Evolutionary conservation across 1,139 yeast genomes (phyloP).

Genomic region (Kodamaea sp.): DNA sequence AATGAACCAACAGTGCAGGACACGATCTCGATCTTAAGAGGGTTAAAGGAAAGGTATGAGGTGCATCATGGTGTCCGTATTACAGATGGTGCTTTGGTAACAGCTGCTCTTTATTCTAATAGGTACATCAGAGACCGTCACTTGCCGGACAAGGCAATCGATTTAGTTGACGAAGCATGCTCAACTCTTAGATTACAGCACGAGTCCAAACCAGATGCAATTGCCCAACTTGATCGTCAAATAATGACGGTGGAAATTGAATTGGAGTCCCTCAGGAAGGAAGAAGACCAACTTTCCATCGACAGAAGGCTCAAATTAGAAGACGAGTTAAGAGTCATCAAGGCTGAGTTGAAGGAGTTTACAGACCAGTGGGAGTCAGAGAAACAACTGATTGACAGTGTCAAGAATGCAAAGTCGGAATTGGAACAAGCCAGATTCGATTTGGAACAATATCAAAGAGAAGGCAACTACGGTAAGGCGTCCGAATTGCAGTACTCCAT

Average conservation of each 20-base stretch:
- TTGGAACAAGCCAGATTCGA: slow-evolving; percentile 84
- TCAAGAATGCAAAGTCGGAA: slow-evolving; percentile 77
- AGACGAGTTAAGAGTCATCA: slow-evolving; percentile 61
- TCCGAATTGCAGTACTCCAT: slow-evolving; percentile 85
- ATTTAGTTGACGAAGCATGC: slow-evolving; percentile 95
- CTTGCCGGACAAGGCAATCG: slow-evolving; percentile 95
- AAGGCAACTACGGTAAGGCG: slow-evolving; percentile 83
- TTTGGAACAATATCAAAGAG: slow-evolving; percentile 78
- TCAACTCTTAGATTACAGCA: slow-evolving; percentile 92
- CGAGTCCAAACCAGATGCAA: slow-evolving; percentile 94
- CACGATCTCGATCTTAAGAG: slow-evolving; percentile 88
- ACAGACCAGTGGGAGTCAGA: slow-evolving; percentile 88
- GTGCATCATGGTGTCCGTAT: slow-evolving; percentile 99
- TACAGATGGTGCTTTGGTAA: slow-evolving; percentile 87
- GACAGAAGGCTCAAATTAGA: slow-evolving; percentile 72
- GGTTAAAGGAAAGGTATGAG: slow-evolving; percentile 90
- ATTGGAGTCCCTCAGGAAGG: slow-evolving; percentile 88
- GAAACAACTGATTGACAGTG: slow-evolving; percentile 67
- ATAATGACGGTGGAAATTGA: slow-evolving; percentile 95
- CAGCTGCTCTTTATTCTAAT: slow-evolving; percentile 89
- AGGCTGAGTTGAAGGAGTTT: slow-evolving; percentile 64
- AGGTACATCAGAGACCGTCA: slow-evolving; percentile 90
- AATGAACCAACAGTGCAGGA: slow-evolving; percentile 93
- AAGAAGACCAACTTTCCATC: slow-evolving; percentile 78
- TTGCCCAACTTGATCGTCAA: slow-evolving; percentile 82